Conservation (phyloP, 2,329 filamentous ascomycete genomes). For the Bimuria novae-zelandiae region DNA sequence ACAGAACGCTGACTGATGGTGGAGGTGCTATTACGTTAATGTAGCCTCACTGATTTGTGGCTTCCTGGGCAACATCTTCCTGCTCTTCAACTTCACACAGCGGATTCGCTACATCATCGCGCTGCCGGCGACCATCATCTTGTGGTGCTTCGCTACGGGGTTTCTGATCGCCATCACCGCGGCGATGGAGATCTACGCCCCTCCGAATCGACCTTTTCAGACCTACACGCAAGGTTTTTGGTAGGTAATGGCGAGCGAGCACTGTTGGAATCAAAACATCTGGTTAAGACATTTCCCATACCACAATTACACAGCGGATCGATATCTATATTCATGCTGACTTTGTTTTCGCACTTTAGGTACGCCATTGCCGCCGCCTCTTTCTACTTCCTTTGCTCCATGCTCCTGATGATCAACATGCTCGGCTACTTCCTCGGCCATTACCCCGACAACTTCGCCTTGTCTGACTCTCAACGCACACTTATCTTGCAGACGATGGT, state of each 20-base stretch:
- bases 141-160: constrained; percentile 71
- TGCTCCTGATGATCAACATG: constrained; percentile 79
- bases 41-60: constrained; percentile 77
- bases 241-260: no score
- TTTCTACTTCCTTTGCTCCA: constrained; percentile 78
- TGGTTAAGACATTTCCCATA: no score
- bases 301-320: no score
- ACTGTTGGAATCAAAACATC: no score
- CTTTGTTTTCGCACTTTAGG: background rate
- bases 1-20: background rate
- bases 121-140: constrained; percentile 78
- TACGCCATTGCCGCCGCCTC: constrained; percentile 80
- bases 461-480: constrained; percentile 81
- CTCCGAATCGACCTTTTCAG: constrained; percentile 53
- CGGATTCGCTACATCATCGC: constrained; percentile 80
- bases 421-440: constrained; percentile 74
- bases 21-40: constrained; percentile 74
- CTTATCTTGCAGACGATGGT: constrained; percentile 89
- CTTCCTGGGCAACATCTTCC: constrained; percentile 76
- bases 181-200: constrained; percentile 66
- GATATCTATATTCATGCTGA: background rate
- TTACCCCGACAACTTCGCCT: constrained; percentile 76
- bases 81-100: constrained; percentile 85
- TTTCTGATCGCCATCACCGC: constrained; percentile 70
- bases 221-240: constrained; percentile 82